Evolutionary conservation across 2,329 filamentous ascomycete genomes (phyloP), one percentile per base, ranked within the genome.

Genomic region (Sporothrix pseudoabietina): DNA sequence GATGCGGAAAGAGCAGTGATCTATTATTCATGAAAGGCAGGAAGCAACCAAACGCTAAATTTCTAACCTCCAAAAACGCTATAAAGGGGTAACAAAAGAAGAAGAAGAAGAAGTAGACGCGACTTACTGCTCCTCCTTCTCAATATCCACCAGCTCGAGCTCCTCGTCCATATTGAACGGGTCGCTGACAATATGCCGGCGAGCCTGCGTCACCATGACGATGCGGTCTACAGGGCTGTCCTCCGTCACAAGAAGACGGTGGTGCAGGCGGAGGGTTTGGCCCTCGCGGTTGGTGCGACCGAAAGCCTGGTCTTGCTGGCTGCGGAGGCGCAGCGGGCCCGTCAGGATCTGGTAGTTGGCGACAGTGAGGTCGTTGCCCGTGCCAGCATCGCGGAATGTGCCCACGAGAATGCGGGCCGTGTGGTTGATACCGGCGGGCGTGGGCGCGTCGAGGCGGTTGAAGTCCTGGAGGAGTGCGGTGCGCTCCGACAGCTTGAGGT

Each of bases 261-360:
- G 77, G 54, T 74, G 74, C 69, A 78, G 74, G n/a, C 9, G 66
- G 65, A 77, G 71, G 30, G 73, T 72, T 71, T 77, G 76, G 69
- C 76, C 76, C 74, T 76, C 75, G 54, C 76, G 75, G 75, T 77
- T 77, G 22, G 76, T 77, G 47, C 76, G 76, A 0, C 75, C 75
- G 76, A 77, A 77, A 8, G 76, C 76, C 75, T 77, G 76, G 66
- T 76, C 74, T 63, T 76, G 74, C 54, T 76, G 75, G 73, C 75
- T 76, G 74, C 57, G 69, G 41, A 77, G 71, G 12, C 77, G 74
- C 74, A 77, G 65, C 32, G 76, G 75, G 8, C 76, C 76, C 2
- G 77, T 77, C 44, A 77, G 68, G 41, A 77, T 73, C 75, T 77
- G 77, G 75, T 77, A 78, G 73, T 68, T 77, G 71, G 74, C 76